Percentiles rank a stretch among this genome's conserved stretches.
phyloP scores from a whole-genome alignment of 2,329 filamentous ascomycete species.

The Diaporthe velutina region DNA sequence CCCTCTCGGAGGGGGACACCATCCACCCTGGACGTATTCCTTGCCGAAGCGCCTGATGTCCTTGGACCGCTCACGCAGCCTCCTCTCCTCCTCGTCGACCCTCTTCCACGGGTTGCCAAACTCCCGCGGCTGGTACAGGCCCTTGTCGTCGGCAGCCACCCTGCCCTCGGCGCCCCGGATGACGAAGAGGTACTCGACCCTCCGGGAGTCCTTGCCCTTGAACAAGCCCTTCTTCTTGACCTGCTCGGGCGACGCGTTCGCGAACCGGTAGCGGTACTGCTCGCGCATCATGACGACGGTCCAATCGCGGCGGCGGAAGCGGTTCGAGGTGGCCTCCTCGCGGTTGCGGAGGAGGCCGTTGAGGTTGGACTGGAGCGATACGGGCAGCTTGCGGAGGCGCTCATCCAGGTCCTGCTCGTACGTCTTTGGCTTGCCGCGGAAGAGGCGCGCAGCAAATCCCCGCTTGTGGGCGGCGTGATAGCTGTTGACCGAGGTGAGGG shows the following conservation, averaged over 20 bases:
- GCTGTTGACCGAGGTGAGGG: slow-evolving; percentile 41
- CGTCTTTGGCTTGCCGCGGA: slow-evolving; percentile 41
- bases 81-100: slow-evolving; percentile 41
- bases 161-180: slow-evolving; percentile 44
- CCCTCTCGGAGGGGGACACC: not conserved
- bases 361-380: slow-evolving; percentile 40
- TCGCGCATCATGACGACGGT: slow-evolving; percentile 45
- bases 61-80: slow-evolving; percentile 21
- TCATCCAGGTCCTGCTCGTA: slow-evolving; percentile 47
- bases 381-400: slow-evolving; percentile 42
- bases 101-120: slow-evolving; percentile 44
- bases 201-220: slow-evolving; percentile 42
- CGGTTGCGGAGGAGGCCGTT: slow-evolving; percentile 43
- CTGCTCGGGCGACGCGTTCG: slow-evolving; percentile 38
- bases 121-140: slow-evolving; percentile 33
- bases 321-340: slow-evolving; percentile 41
- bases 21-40: not conserved
- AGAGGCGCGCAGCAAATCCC: slow-evolving; percentile 41
- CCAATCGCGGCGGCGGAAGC: slow-evolving; percentile 44
- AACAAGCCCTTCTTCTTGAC: slow-evolving; percentile 44
- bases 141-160: slow-evolving; percentile 31
- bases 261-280: slow-evolving; percentile 44
- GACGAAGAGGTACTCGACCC: slow-evolving; percentile 42
- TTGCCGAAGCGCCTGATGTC: slow-evolving; percentile 27
- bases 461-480: slow-evolving; percentile 43